A percentile compares a stretch with the other conserved stretches of the same genome.
These are phyloP conservation scores for Stygiomarasmius scandens DNA, from an alignment of 1,284 basidiomycete genomes.

Conservation along the genomic window DNA sequence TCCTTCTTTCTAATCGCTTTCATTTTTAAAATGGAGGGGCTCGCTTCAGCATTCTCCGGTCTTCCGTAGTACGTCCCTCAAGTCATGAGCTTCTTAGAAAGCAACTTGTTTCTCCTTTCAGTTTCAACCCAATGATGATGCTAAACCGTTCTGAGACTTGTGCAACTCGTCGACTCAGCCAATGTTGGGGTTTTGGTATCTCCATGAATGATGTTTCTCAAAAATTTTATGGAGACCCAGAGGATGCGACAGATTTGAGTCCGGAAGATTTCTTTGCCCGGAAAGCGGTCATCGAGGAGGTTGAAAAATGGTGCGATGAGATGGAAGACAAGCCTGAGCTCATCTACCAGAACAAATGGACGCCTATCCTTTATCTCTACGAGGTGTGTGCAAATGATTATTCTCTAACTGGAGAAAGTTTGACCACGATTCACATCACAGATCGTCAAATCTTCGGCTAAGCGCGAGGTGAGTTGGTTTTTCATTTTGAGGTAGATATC, in stretches of 20 bases:
- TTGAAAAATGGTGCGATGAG: constrained; percentile 19
- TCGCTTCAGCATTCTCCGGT: constrained; percentile 9
- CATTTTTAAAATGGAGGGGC: constrained; percentile 3
- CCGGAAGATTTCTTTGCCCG: constrained; percentile 25
- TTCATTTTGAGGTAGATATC: background rate
- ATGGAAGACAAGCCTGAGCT: constrained; percentile 11
- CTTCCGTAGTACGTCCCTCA: constrained; percentile 1
- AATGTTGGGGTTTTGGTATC: constrained; percentile 30
- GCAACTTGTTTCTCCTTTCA: background rate
- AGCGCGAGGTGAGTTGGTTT: constrained; percentile 20
- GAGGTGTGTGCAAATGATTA: constrained; percentile 20
- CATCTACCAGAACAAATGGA: constrained; percentile 17
- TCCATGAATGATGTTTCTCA: constrained; percentile 25
- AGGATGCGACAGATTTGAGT: constrained; percentile 26
- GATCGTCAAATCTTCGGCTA: constrained; percentile 27
- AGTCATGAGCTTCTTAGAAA: background rate
- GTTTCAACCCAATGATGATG: constrained; percentile 29
- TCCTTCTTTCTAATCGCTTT: no score
- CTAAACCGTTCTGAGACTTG: constrained; percentile 32
- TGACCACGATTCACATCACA: constrained; percentile 4
- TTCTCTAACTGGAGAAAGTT: background rate
- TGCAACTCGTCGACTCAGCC: constrained; percentile 28
- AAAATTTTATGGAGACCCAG: constrained; percentile 28
- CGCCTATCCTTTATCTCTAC: constrained; percentile 30
- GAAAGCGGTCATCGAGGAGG: constrained; percentile 29